A percentile compares a stretch with the other conserved stretches of the same genome.
Evolutionary conservation across 257 asterid species (phyloP).

Genomic region (Solanum phureja): DNA sequence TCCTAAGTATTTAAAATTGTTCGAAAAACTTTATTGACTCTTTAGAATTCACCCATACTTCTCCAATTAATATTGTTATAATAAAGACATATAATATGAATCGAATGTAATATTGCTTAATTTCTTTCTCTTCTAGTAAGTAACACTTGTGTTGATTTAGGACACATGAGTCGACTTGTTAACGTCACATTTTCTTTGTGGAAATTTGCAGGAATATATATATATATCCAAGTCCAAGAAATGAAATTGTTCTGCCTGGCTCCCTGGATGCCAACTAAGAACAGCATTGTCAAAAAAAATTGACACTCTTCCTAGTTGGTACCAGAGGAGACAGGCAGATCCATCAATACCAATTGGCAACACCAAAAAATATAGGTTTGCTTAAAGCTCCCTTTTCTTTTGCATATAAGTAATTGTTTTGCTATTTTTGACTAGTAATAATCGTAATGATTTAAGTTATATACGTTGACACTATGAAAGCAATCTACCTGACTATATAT

Average conservation of each 20-base stretch:
- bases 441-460: not conserved
- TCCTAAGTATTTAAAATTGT: not conserved
- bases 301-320: slow-evolving; percentile 23
- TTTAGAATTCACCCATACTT: not conserved
- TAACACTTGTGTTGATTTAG: not conserved
- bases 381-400: not conserved
- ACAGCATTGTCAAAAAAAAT: not conserved
- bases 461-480: not conserved
- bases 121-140: not conserved
- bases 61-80: not conserved
- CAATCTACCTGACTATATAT: not conserved
- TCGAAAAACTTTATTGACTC: not conserved
- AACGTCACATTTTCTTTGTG: not conserved
- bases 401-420: not conserved
- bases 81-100: not conserved
- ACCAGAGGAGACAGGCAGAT: slow-evolving; percentile 21
- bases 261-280: slow-evolving; percentile 28
- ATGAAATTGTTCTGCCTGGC: slow-evolving; percentile 19
- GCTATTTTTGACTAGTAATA: not conserved
- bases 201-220: not conserved
- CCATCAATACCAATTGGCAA: not conserved
- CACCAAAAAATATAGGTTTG: not conserved
- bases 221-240: not conserved
- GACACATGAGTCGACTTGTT: not conserved
- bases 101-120: not conserved